Evolutionary conservation across 1,139 yeast species (phyloP), one percentile per base, ranked within the genome.

Genomic region (Candida tetrigidarum): DNA sequence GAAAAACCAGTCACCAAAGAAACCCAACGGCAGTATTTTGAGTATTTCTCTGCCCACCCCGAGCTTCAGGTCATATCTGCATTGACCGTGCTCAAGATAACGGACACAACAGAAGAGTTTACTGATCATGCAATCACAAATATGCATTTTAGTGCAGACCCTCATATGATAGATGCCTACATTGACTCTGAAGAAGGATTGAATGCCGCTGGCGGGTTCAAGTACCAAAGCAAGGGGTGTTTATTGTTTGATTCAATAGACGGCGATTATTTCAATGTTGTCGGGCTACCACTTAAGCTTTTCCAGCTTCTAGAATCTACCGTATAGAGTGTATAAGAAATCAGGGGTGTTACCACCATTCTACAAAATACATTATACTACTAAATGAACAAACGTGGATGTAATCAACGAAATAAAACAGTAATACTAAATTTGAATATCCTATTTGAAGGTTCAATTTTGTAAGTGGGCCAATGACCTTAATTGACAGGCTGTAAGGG

Each of bases 191-290:
- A 78, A 22, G 98, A 92, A 61, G 99, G 95, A 0, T 50, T 74
- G 5, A 76, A 79, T 35, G 97, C 88, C 1, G 97, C 98, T 0
- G 99, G 97, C 6, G 99, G 99, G 1, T 91, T 90, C 67, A 85
- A 84, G 55, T 85, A 86, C 49, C 98, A 93, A 63, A 88, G 84
- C 1, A 60, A 61, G 14, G 92, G 93, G 0, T 85, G 88, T 3
- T 58, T 84, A 37, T 66, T 93, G 48, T 80, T 93, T 52, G 66
- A 73, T 32, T 64, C 67, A 14, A 78, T 91, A 12, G 72, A 73
- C 2, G 99, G 99, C 0, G 98, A 92, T 59, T 89, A 80, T 58
- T 84, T 76, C 63, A 92, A 90, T 59, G 87, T 90, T n/a, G 93
- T 93, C 7, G 99, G 99, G 0, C 67, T 93, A 46, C 98, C 99